Evolutionary conservation across 2,329 filamentous ascomycete genomes (phyloP), one percentile per base, ranked within the genome.

Genomic region (Trichophyton equinum): DNA sequence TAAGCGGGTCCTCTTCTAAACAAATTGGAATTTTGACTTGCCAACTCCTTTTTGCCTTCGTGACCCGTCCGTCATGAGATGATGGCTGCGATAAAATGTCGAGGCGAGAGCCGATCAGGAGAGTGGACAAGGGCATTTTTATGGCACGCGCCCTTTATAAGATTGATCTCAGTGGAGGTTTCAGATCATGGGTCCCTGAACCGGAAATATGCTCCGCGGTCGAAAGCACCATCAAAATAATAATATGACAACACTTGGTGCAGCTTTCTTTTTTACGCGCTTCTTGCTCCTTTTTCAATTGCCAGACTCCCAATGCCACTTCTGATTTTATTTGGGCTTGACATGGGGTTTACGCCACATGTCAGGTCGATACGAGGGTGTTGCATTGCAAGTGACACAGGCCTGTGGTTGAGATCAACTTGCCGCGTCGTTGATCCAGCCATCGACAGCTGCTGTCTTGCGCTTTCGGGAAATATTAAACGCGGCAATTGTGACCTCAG

Each of bases 121-220:
- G 22, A n/a, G 11, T 15, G 3, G 53, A 40, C 30, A 56, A 40
- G 53, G 53, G 53, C 36, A 36, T 44, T 36, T 36, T 36, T 30
- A 42, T 15, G 36, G 33, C 33, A 42, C 55, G 55, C 36, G 30
- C 36, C 30, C 22, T 25, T 42, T 13, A 57, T 18, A 57, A 42
- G 40, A 42, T 9, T 57, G 55, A 57, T 57, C 18, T 42, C 33
- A 40, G 55, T 57, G 36, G 55, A 57, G 55, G 55, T 42, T 57
- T 57, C n/a, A 57, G 20, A 44, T 33, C 55, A 42, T 27, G 55
- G 55, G 20, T 36, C 18, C 49, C 27, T 55, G 49, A 55, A 55
- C 27, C n/a, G 49, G 49, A 55, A 55, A 36, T 55, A 55, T 55
- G 49, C 27, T 55, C 49, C 49, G 49, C n/a, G 49, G 49, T 36